Evolutionary conservation across 1,284 basidiomycete genomes (phyloP).

Genomic region (Singerocomus inundabilis): DNA sequence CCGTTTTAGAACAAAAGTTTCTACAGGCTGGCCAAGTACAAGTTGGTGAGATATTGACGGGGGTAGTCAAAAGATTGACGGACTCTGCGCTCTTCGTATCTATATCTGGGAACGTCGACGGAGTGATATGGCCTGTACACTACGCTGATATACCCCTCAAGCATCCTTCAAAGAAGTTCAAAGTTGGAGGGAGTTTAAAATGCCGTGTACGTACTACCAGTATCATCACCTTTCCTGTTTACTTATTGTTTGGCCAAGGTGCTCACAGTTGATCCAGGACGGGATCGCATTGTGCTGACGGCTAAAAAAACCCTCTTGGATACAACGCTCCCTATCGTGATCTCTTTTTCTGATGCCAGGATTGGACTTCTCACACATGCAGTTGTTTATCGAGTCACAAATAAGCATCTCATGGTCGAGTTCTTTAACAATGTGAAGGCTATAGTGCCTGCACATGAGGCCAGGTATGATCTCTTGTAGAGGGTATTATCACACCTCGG

Average conservation of each 20-base stretch:
- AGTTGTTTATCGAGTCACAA: conserved; percentile 78
- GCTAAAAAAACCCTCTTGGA: conserved; percentile 92
- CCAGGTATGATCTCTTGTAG: conserved; percentile 54
- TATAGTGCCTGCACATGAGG: conserved; percentile 77
- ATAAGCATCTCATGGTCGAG: conserved; percentile 81
- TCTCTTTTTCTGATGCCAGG: conserved; percentile 66
- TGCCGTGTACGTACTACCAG: conserved; percentile 61
- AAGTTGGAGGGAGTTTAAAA: conserved; percentile 80
- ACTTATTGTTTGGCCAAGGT: conserved; percentile 55
- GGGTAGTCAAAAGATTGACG: conserved; percentile 80
- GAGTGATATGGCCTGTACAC: conserved; percentile 92
- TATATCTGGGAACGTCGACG: conserved; percentile 84
- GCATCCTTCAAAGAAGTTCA: conserved; percentile 92
- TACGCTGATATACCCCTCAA: conserved; percentile 93
- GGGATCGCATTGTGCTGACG: conserved; percentile 84
- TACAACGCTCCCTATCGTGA: conserved; percentile 71
- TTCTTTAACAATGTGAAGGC: conserved; percentile 92
- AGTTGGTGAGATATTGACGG: conserved; percentile 83
- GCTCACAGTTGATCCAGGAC: conserved; percentile 80
- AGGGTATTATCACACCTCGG: neutral
- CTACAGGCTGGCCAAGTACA: conserved; percentile 83
- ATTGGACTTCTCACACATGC: conserved; percentile 79
- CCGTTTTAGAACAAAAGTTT: conserved; percentile 85
- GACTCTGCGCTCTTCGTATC: conserved; percentile 82
- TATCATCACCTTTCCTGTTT: conserved; percentile 5